Conservation (phyloP, 495 filamentous ascomycete species). For the Xylaria venustula region DNA sequence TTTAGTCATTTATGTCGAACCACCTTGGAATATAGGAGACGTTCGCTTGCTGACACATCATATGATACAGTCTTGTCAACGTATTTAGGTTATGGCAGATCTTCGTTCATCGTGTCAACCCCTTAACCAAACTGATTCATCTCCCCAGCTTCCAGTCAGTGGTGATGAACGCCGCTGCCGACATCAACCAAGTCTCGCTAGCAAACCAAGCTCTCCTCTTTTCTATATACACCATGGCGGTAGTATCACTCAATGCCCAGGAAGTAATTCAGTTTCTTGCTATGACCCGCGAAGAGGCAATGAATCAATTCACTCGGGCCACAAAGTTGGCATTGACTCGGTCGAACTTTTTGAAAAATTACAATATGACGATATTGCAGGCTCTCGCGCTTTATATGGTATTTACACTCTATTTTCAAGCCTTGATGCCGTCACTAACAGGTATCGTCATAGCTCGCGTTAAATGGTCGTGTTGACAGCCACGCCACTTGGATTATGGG, state of each 20-base stretch:
- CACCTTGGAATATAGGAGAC: not conserved
- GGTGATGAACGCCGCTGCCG: slow-evolving; percentile 34
- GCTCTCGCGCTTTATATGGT: slow-evolving; percentile 58
- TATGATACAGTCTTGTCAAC: slow-evolving; percentile 20
- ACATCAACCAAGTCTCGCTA: slow-evolving; percentile 32
- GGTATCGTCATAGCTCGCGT: slow-evolving; percentile 28
- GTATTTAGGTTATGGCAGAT: slow-evolving; percentile 24
- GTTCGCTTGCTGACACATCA: slow-evolving; percentile 18
- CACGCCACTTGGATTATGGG: slow-evolving; percentile 38
- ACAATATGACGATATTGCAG: slow-evolving; percentile 55
- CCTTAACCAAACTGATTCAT: slow-evolving; percentile 56
- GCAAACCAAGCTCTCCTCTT: slow-evolving; percentile 38
- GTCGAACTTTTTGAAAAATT: slow-evolving; percentile 44
- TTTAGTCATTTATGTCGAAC: not conserved
- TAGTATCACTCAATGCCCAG: slow-evolving; percentile 27
- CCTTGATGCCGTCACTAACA: not conserved
- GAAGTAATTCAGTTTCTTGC: slow-evolving; percentile 36
- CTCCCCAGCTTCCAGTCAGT: slow-evolving; percentile 45
- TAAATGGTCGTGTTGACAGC: slow-evolving; percentile 40
- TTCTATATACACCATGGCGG: slow-evolving; percentile 35
- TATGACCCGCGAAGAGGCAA: slow-evolving; percentile 22
- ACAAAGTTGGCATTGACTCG: slow-evolving; percentile 36
- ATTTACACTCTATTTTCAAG: slow-evolving; percentile 3
- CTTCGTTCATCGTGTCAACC: slow-evolving; percentile 51
- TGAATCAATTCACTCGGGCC: slow-evolving; percentile 27